These are phyloP conservation scores for Cicer bijugum DNA, from an alignment of 306 rosid genomes.

Conservation along the genomic window DNA sequence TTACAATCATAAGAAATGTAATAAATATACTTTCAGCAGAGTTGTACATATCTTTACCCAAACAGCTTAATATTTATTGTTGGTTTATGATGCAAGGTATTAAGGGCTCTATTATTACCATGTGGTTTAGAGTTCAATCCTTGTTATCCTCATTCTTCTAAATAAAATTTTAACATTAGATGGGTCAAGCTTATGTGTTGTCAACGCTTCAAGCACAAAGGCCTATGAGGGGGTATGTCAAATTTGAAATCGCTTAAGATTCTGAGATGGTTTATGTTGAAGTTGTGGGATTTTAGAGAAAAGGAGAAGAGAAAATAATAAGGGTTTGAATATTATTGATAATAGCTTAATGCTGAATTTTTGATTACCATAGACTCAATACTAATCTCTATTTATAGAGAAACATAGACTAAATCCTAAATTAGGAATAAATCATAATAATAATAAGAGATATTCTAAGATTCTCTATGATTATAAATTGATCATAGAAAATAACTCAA, in stretches of 20 bases:
- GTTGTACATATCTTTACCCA: conserved; percentile 26
- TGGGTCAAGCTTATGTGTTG: conserved; percentile 11
- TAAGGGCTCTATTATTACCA: conserved; percentile 15
- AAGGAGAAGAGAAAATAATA: too few relatives aligned
- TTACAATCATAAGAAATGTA: conserved; percentile 22
- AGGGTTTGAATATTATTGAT: too few relatives aligned
- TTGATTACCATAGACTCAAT: too few relatives aligned
- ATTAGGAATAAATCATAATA: too few relatives aligned
- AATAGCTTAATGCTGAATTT: too few relatives aligned
- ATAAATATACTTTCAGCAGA: neutral
- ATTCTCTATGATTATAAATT: too few relatives aligned
- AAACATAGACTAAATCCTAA: too few relatives aligned
- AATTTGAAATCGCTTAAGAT: conserved; percentile 3
- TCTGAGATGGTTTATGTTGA: conserved; percentile 26
- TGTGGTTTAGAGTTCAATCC: neutral
- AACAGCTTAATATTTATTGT: conserved; percentile 8
- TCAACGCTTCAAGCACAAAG: neutral
- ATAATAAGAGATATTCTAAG: too few relatives aligned
- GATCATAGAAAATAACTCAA: too few relatives aligned
- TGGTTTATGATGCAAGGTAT: conserved; percentile 22
- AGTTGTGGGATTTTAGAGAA: too few relatives aligned
- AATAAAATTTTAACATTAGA: neutral
- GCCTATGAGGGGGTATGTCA: conserved; percentile 2
- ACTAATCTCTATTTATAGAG: too few relatives aligned
- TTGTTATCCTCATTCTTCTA: conserved; percentile 9